These are phyloP conservation scores for Saraca asoca DNA, from an alignment of 331 rosid genomes.

Conservation along the genomic window DNA sequence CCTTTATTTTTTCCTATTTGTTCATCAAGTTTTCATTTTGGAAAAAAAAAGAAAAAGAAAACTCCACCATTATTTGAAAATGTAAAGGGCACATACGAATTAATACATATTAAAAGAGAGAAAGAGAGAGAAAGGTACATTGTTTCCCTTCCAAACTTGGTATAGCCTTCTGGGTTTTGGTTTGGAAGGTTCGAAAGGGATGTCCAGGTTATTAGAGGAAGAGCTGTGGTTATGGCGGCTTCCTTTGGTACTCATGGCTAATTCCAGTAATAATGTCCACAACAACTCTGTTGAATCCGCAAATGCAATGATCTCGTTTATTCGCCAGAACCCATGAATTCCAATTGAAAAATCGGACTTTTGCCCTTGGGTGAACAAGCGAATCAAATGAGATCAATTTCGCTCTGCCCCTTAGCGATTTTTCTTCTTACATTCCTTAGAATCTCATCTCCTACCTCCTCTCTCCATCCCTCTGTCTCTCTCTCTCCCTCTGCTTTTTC, in stretches of 20 bases:
- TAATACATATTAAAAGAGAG: neutral
- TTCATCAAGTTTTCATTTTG: constrained; percentile 26
- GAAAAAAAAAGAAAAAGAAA: neutral
- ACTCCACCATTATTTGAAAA: neutral
- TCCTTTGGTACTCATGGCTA: constrained; percentile 12
- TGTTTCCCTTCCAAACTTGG: constrained; percentile 89
- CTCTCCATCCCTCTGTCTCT: constrained; percentile 10
- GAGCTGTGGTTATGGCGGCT: constrained; percentile 41
- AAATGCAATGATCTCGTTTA: constrained; percentile 33
- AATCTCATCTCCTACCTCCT: constrained; percentile 23
- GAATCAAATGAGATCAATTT: constrained; percentile 35
- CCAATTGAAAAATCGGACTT: constrained; percentile 1
- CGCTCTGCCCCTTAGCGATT: constrained; percentile 32
- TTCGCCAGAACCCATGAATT: constrained; percentile 37
- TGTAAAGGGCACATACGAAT: no score
- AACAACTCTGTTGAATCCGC: no score
- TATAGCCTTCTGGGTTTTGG: constrained; percentile 53
- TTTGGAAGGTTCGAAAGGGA: constrained; percentile 34
- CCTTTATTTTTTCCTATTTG: neutral
- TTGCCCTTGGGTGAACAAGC: constrained; percentile 31
- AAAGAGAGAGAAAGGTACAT: constrained; percentile 42
- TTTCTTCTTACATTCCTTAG: constrained; percentile 35
- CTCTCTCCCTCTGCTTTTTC: constrained; percentile 15
- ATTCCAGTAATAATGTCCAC: no score
- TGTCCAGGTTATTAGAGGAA: constrained; percentile 45